A percentile compares a stretch with the other conserved stretches of the same genome.
Conservation (phyloP, 2,329 filamentous ascomycete genomes). For the Aspergillus sp. region DNA sequence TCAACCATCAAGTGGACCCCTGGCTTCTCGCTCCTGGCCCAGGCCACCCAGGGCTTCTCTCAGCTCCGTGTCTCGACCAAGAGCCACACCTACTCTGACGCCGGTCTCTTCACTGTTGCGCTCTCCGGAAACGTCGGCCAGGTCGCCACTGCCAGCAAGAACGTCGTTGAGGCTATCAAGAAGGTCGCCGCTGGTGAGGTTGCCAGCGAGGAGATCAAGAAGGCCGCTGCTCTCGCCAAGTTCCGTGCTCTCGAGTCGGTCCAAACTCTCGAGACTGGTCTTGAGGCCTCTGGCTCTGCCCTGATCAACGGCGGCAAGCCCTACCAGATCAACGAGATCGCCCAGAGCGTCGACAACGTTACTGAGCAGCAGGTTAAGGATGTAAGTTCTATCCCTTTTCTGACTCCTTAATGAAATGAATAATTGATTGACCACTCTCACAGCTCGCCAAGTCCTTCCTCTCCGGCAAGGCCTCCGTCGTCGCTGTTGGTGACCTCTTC, state of each 20-base stretch:
- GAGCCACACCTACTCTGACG: slow-evolving; percentile 85
- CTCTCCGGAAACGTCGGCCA: slow-evolving; percentile 67
- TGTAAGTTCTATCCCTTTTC: slow-evolving; percentile 49
- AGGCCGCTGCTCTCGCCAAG: slow-evolving; percentile 88
- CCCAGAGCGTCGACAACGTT: slow-evolving; percentile 72
- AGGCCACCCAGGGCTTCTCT: slow-evolving; percentile 62
- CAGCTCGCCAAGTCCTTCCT: slow-evolving; percentile 84
- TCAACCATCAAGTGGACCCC: slow-evolving; percentile 92
- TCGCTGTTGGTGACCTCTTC: slow-evolving; percentile 84
- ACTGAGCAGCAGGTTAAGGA: slow-evolving; percentile 77
- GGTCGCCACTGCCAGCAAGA: slow-evolving; percentile 66
- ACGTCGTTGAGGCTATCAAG: slow-evolving; percentile 75
- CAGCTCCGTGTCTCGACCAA: slow-evolving; percentile 64
- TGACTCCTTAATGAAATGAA: background rate
- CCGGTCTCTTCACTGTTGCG: slow-evolving; percentile 79
- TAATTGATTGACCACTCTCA: slow-evolving; percentile 18
- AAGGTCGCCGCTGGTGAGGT: slow-evolving; percentile 68
- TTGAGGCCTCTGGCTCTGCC: slow-evolving; percentile 77
- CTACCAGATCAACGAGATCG: slow-evolving; percentile 74
- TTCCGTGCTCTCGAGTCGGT: slow-evolving; percentile 80
- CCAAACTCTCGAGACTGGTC: slow-evolving; percentile 67
- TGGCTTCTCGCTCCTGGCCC: slow-evolving; percentile 84
- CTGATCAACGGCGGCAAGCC: slow-evolving; percentile 74
- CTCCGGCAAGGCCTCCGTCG: slow-evolving; percentile 80
- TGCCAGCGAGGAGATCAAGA: slow-evolving; percentile 77